phyloP scores from a whole-genome alignment of 2,329 filamentous ascomycete genomes.

The Cladosporium velox region DNA sequence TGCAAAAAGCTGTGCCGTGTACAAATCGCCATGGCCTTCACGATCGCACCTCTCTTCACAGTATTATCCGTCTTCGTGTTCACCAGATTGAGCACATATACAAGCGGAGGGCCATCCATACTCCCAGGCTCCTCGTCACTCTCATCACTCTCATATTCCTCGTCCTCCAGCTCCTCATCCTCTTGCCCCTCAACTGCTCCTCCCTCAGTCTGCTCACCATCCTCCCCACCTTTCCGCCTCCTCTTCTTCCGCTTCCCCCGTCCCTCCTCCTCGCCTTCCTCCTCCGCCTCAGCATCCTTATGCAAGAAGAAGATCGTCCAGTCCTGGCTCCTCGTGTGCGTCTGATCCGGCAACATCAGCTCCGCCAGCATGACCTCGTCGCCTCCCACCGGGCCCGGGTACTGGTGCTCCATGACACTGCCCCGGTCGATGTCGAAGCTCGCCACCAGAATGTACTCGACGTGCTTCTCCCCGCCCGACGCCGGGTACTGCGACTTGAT shows the following conservation, averaged over 20 bases:
- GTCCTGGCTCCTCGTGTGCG: constrained; percentile 90
- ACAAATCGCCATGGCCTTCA: constrained; percentile 99
- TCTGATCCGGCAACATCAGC: constrained; percentile 96
- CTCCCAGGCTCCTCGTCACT: constrained; percentile 55
- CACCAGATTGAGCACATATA: constrained; percentile 95
- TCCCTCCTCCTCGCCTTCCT: constrained; percentile 69
- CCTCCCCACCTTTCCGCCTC: constrained; percentile 41
- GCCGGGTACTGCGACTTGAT: constrained; percentile 53
- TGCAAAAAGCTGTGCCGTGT: constrained; percentile 96
- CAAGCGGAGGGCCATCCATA: constrained; percentile 82
- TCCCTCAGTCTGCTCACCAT: constrained; percentile 52
- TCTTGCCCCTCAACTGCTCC: constrained; percentile 44
- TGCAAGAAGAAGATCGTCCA: constrained; percentile 99
- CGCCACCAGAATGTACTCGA: constrained; percentile 96
- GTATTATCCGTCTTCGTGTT: constrained; percentile 97
- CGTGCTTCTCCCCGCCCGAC: constrained; percentile 72
- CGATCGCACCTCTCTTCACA: constrained; percentile 86
- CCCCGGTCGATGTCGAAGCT: constrained; percentile 97
- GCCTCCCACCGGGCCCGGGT: constrained; percentile 88
- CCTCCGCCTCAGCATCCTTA: constrained; percentile 85
- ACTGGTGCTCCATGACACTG: constrained; percentile 98
- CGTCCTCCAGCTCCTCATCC: constrained; percentile 48
- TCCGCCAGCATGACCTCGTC: constrained; percentile 98
- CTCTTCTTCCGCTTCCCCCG: constrained; percentile 45
- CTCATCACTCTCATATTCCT: constrained; percentile 43